Evolutionary conservation across 176 grass and related monocot genomes (phyloP), one percentile per base, ranked within the genome.

Genomic region (Tillandsia leiboldiana): DNA sequence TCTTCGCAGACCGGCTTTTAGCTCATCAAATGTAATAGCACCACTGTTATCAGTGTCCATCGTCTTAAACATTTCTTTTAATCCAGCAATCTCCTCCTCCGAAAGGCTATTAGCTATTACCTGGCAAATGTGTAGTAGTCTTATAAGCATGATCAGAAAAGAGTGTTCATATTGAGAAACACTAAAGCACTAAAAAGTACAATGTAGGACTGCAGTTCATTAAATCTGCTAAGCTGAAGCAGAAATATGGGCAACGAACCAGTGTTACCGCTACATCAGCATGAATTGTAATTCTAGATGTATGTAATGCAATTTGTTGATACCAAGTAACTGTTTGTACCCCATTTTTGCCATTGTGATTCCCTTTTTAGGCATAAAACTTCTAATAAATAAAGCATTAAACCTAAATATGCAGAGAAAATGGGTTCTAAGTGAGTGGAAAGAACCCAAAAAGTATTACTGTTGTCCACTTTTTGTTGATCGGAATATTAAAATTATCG

Each of bases 11-110:
- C 95, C 95, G 66, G 83, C 95, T 89, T 94, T 99, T 12, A 99
- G 84, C 75, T 99, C 95, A 65, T 99, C 95, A 80, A 81, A 99
- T 10, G 95, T 99, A 66, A 99, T 99, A 75, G 95, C 90, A 78
- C 95, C 95, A 72, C 95, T 99, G 72, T 86, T 90, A 61, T 99
- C 95, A 20, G 95, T 82, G 70, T 99, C 95, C 95, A 99, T 99
- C 58, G 90, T 84, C 72, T 82, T 84, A 73, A 99, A 99, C 95
- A 99, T 99, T 85, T 94, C 80, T 82, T 86, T 99, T 69, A 99
- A 75, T 69, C 95, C 95, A 72, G 95, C 95, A 85, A 99, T 99
- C 79, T 99, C 95, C 73, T 99, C 95, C 72, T 99, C 95, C 79
- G 95, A 99, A 68, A 99, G 84, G 59, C 95, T 90, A 78, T 99